phyloP scores from a whole-genome alignment of 345 rosid genomes.

The Geranium rotundifolium region DNA sequence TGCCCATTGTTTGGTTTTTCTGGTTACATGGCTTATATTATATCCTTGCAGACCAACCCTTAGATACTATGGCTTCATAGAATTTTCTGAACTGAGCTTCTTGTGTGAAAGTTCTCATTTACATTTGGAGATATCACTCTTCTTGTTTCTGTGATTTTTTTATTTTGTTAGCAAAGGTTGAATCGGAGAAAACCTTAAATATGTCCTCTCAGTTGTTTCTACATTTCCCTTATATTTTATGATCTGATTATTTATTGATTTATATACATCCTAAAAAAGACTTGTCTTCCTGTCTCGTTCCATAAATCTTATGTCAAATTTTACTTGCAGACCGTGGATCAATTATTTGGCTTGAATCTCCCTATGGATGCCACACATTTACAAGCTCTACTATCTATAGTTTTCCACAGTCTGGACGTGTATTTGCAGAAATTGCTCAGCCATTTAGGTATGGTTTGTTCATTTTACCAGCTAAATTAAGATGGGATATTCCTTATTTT shows the following conservation, averaged over 20 bases:
- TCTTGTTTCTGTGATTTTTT: neutral
- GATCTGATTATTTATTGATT: conserved; percentile 1
- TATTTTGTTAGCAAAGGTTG: neutral
- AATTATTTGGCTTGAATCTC: conserved; percentile 75
- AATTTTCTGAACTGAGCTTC: conserved; percentile 5
- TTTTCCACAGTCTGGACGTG: conserved; percentile 78
- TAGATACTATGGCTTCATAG: neutral
- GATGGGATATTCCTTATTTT: conserved; percentile 3
- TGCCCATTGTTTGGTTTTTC: neutral
- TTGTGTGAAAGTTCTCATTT: neutral
- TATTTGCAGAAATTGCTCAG: conserved; percentile 55
- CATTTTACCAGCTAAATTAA: conserved; percentile 3
- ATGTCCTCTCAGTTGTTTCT: neutral
- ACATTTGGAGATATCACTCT: neutral
- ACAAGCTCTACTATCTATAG: conserved; percentile 83
- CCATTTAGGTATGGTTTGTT: conserved; percentile 52
- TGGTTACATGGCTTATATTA: neutral
- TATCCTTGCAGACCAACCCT: neutral
- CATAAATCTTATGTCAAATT: conserved; percentile 7
- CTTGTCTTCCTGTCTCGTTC: conserved; percentile 3
- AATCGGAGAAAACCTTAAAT: neutral
- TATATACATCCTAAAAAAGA: neutral
- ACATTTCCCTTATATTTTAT: neutral
- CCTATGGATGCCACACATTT: conserved; percentile 84
- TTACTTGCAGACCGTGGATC: conserved; percentile 79